Evolutionary conservation across 768 basidiomycete genomes (phyloP).

Genomic region (Guyanaporus albipodus): DNA sequence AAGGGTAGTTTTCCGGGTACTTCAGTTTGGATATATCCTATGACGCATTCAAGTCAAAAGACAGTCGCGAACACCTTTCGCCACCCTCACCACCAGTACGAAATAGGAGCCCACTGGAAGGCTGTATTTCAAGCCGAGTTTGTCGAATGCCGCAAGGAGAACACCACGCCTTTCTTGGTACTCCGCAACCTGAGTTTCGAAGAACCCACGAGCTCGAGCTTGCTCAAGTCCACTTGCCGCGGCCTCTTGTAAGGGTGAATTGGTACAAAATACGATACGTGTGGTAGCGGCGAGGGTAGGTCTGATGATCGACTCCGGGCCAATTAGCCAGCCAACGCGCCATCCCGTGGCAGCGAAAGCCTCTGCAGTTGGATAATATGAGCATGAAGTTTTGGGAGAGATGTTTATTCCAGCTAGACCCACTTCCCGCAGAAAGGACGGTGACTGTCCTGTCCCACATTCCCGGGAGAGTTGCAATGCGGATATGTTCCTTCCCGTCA

Average conservation of each 20-base stretch:
- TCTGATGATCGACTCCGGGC: slow-evolving; percentile 72
- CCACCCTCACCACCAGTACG: slow-evolving; percentile 64
- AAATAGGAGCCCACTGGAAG: slow-evolving; percentile 92
- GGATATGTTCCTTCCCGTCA: slow-evolving; percentile 82
- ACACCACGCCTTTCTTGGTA: slow-evolving; percentile 78
- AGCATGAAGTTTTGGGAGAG: background rate
- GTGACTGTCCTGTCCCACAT: slow-evolving; percentile 99
- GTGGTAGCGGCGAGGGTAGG: slow-evolving; percentile 90
- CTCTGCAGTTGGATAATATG: slow-evolving; percentile 44
- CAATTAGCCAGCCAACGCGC: slow-evolving; percentile 97
- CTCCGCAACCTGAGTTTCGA: slow-evolving; percentile 68
- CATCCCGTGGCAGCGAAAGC: slow-evolving; percentile 96
- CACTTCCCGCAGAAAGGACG: slow-evolving; percentile 92
- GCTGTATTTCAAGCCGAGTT: slow-evolving; percentile 79
- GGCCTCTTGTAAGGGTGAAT: slow-evolving; percentile 94
- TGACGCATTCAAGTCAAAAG: slow-evolving; percentile 6
- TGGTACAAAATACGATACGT: slow-evolving; percentile 92
- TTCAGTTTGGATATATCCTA: slow-evolving; percentile 75
- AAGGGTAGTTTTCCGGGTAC: slow-evolving; percentile 82
- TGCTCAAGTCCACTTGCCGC: slow-evolving; percentile 86
- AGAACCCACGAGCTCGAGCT: slow-evolving; percentile 67
- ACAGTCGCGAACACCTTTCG: background rate
- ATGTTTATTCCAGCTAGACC: slow-evolving; percentile 24
- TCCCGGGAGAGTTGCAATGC: slow-evolving; percentile 90
- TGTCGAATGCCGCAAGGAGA: slow-evolving; percentile 77